Evolutionary conservation across 129 eudicot genomes (phyloP).

Genomic region (Cynara cardunculus): DNA sequence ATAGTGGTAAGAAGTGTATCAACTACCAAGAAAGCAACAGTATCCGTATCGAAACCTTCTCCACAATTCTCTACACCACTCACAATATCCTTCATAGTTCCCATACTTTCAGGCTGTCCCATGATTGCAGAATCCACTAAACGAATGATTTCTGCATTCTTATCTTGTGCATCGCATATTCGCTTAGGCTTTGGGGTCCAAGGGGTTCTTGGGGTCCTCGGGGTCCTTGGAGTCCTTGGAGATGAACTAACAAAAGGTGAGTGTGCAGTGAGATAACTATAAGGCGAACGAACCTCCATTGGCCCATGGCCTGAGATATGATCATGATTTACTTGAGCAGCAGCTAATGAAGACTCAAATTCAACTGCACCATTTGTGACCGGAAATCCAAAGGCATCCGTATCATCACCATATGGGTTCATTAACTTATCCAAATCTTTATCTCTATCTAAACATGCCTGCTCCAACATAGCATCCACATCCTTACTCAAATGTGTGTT

Average conservation of each 20-base stretch:
- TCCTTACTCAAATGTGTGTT: constrained; percentile 13
- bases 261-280: constrained; percentile 19
- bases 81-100: constrained; percentile 62
- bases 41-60: constrained; percentile 45
- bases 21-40: constrained; percentile 55
- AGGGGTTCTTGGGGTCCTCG: constrained; percentile 34
- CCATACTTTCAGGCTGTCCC: constrained; percentile 87
- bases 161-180: constrained; percentile 49
- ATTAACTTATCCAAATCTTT: constrained; percentile 35
- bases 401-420: constrained; percentile 43
- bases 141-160: constrained; percentile 73
- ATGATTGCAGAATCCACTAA: constrained; percentile 93
- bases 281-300: constrained; percentile 27
- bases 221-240: constrained; percentile 31
- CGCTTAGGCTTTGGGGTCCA: constrained; percentile 42
- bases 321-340: constrained; percentile 26
- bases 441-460: constrained; percentile 50
- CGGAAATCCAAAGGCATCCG: constrained; percentile 31
- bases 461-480: constrained; percentile 59
- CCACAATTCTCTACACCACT: constrained; percentile 67
- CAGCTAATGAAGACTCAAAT: constrained; percentile 24
- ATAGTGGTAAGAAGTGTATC: constrained; percentile 95
- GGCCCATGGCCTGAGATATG: constrained; percentile 26
- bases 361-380: constrained; percentile 22
- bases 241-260: constrained; percentile 53